Base-by-base conservation (phyloP, 352 stramenopile species). In the Globisporangium solare region DNA sequence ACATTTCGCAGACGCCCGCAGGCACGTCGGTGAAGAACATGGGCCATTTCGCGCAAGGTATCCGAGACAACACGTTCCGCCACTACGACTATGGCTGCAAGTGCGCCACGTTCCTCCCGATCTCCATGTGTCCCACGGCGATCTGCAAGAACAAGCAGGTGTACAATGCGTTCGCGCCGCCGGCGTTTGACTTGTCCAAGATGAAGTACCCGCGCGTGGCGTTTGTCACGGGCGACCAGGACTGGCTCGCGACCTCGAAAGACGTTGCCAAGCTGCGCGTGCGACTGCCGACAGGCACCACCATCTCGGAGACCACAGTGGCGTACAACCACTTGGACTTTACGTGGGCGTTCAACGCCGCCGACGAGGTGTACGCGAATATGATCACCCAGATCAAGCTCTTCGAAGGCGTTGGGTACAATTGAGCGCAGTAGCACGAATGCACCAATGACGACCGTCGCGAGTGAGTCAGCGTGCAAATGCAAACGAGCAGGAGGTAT, bases 311-410 rank as follows among this genome's bases (percentile, higher is more conserved):
- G 52, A 67, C 62, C 59, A 71, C 60, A 45, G 58, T 81, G 46
- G 31, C 54, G 60, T 86, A 77, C 64, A 86, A 83, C 58, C 76
- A 88, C 64, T 53, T 89, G 41, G 79, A 89, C 66, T 89, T 80
- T 61, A 86, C 74, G 24, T 89, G 79, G 79, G 73, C 66, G n/a
- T 76, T 67, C 64, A 83, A 86, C 40, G 73, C 68, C 31, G 68
- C 68, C 37, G 68, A 82, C 27, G 55, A 73, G 21, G 67, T 89
- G 50, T 89, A 89, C 59, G 47, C 74, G 58, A 63, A 82, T 24
- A 47, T 89, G 43, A 65, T 88, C 46, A 53, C 60, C 4, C 70
- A 89, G 18, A 82, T 89, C 52, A 68, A 73, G 55, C 54, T 69
- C 22, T 84, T 74, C 42, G 74, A 83, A 40, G 73, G 79, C 20